These are phyloP conservation scores for Vigna unguiculata DNA, from an alignment of 306 rosid genomes.

Conservation along the genomic window DNA sequence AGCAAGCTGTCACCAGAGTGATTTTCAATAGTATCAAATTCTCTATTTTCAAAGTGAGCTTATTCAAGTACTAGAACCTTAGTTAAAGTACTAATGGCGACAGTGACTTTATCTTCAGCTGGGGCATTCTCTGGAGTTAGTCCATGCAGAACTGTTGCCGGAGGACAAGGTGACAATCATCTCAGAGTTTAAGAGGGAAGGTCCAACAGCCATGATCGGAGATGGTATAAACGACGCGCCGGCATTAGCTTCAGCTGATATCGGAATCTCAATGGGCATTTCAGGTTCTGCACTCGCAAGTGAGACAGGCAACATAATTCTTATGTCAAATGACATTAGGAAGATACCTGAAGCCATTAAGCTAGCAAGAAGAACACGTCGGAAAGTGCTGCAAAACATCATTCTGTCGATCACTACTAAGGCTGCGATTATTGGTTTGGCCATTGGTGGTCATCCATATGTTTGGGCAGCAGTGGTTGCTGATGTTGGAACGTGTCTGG, in stretches of 20 bases:
- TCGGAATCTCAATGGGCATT: constrained; percentile 97
- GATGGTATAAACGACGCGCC: constrained; percentile 97
- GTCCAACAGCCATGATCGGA: constrained; percentile 89
- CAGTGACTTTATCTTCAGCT: constrained; percentile 63
- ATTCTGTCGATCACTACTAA: constrained; percentile 68
- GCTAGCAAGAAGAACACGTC: constrained; percentile 66
- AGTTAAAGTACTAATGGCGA: constrained; percentile 43
- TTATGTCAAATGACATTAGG: constrained; percentile 85
- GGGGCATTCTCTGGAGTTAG: constrained; percentile 64
- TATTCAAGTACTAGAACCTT: too few species aligned
- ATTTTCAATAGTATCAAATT: constrained; percentile 2
- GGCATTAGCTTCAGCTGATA: constrained; percentile 88
- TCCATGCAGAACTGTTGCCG: constrained; percentile 90
- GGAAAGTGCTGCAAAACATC: constrained; percentile 75
- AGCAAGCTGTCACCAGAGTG: not conserved
- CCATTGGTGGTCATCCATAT: constrained; percentile 87
- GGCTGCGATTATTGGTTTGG: constrained; percentile 69
- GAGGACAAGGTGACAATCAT: constrained; percentile 81
- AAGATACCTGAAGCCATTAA: constrained; percentile 84
- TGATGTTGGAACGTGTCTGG: constrained; percentile 89
- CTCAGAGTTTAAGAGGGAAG: constrained; percentile 68
- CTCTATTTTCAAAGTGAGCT: constrained; percentile 28
- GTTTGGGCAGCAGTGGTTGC: constrained; percentile 99
- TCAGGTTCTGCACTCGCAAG: constrained; percentile 94
- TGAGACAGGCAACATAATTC: constrained; percentile 84